A percentile compares a stretch with the other conserved stretches of the same genome.
Conservation (phyloP, 192 early-diverging fungal species). For the Thamnidium elegans region DNA sequence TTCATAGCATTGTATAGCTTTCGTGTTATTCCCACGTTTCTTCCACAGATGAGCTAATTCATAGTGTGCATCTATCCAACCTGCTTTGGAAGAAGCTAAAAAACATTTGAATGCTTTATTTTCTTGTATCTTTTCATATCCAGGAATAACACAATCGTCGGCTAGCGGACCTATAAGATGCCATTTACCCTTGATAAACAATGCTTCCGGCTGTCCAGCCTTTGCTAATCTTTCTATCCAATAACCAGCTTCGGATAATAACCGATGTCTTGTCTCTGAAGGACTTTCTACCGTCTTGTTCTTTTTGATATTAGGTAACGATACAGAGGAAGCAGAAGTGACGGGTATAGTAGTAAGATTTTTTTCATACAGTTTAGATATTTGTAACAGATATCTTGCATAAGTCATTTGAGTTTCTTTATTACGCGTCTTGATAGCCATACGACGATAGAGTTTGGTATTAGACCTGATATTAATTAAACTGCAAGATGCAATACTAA, state of each 20-base stretch:
- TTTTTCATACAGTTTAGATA: slow-evolving; percentile 45
- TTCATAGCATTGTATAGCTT: slow-evolving; percentile 67
- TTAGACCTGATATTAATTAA: slow-evolving; percentile 22
- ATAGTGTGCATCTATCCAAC: slow-evolving; percentile 63
- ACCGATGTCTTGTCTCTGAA: slow-evolving; percentile 36
- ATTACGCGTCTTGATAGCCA: slow-evolving; percentile 76
- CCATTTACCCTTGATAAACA: slow-evolving; percentile 73
- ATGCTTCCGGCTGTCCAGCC: slow-evolving; percentile 68
- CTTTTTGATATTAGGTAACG: neutral
- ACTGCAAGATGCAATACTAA: slow-evolving; percentile 31
- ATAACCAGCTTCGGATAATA: slow-evolving; percentile 62
- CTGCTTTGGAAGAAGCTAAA: slow-evolving; percentile 61
- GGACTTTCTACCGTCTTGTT: neutral
- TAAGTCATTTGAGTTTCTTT: slow-evolving; percentile 69
- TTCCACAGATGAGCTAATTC: slow-evolving; percentile 63
- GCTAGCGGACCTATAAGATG: slow-evolving; percentile 54
- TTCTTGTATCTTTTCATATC: slow-evolving; percentile 52
- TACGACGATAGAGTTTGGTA: slow-evolving; percentile 70
- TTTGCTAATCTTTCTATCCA: slow-evolving; percentile 72
- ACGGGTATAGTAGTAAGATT: neutral
- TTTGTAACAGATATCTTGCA: slow-evolving; percentile 73
- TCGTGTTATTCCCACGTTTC: slow-evolving; percentile 54
- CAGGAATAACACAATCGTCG: slow-evolving; percentile 8
- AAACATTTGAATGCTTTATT: slow-evolving; percentile 68
- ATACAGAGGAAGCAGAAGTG: neutral